Evolutionary conservation across 2,329 filamentous ascomycete genomes (phyloP).

Genomic region (Aaosphaeria pasadenensis): DNA sequence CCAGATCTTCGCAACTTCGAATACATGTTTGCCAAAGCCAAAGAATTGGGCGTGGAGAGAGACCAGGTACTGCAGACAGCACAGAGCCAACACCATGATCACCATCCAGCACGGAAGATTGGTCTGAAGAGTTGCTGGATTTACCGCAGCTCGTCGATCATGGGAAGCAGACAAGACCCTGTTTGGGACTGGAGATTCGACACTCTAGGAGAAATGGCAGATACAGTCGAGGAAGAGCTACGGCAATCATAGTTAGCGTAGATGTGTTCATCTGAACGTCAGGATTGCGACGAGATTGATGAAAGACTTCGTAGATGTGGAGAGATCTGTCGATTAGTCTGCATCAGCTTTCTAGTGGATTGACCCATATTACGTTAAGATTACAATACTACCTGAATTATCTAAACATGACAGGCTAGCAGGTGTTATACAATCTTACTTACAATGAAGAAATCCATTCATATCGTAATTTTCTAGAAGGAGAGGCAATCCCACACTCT

Average conservation of each 20-base stretch:
- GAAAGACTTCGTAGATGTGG: background rate
- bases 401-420: too few relatives aligned
- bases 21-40: slow-evolving; percentile 57
- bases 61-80: slow-evolving; percentile 64
- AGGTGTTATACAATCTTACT: too few relatives aligned
- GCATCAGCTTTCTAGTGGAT: too few relatives aligned
- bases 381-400: too few relatives aligned
- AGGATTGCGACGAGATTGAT: background rate
- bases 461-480: too few relatives aligned
- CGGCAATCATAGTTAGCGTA: background rate
- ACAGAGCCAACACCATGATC: slow-evolving; percentile 65
- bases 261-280: background rate
- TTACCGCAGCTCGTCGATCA: slow-evolving; percentile 47
- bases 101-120: slow-evolving; percentile 60
- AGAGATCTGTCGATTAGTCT: too few relatives aligned
- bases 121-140: slow-evolving; percentile 67
- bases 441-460: too few relatives aligned
- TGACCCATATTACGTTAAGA: too few relatives aligned
- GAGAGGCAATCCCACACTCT: too few relatives aligned
- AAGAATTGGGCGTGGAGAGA: slow-evolving; percentile 55
- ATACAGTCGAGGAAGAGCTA: slow-evolving; percentile 46
- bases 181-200: slow-evolving; percentile 54
- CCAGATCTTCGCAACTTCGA: slow-evolving; percentile 63
- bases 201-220: slow-evolving; percentile 60
- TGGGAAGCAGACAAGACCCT: slow-evolving; percentile 45